Base-by-base conservation (phyloP, 768 basidiomycete genomes). In the Collybiopsis confluens region DNA sequence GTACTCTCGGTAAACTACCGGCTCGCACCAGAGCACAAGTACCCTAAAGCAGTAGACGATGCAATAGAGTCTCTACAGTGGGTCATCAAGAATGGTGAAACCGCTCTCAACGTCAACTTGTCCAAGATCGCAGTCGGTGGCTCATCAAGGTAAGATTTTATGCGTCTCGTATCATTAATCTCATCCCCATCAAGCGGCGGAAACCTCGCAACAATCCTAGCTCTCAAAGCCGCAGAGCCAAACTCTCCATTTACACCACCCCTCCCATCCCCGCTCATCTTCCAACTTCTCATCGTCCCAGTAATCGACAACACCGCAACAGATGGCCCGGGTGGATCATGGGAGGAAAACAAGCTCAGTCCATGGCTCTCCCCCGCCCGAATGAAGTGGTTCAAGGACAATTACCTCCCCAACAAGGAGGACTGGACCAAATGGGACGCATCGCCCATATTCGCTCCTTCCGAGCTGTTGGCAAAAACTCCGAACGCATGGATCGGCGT, bases 311-410 rank as follows among this genome's bases (percentile, higher is more conserved):
- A 88, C 68, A 87, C 87, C 1, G 80, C 82, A 3, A 73, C 73
- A 58, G 54, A 67, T 60, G 50, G 73, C 60, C 59, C 64, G 23
- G 43, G 52, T 0, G 64, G 65, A 24, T 77, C 76, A 23, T 88
- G 86, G 86, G 67, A 65, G 7, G 75, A 79, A 56, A 85, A 85
- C 60, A 68, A 72, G 24, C 62, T 81, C 46, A 77, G 85, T 1
- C 77, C 82, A 1, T 82, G 83, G 74, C 75, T 90, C 30, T 66
- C 69, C 2, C 83, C 79, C 1, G 78, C 58, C 3, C 81, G 83
- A 54, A 90, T 90, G 88, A 58, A 78, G 16, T 91, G 88, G 89
- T 90, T 86, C 78, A 70, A 79, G 27, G 63, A 74, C 45, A 80
- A 83, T 60, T 91, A 90, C 64, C 72, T 87, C 10, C 86, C 88